Base-by-base conservation (phyloP, 2,329 filamentous ascomycete species). In the Penicillium sp. region DNA sequence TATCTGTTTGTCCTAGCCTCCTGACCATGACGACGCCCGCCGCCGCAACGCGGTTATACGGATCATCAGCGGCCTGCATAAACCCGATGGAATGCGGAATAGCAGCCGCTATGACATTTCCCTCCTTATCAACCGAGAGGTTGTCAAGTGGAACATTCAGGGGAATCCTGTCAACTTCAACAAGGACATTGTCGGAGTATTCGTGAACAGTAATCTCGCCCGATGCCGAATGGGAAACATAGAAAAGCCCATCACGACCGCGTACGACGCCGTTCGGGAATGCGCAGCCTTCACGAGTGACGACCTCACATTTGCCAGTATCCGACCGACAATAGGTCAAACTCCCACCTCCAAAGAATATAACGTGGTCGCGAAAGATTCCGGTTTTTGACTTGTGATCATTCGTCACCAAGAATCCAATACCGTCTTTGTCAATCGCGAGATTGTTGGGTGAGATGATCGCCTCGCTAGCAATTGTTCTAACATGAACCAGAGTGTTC, bases 391-490 rank as follows among this genome's bases (percentile, higher is more conserved):
- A 52, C 40, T 68, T 70, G 35, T 76, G 72, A 46, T 75, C 74
- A 59, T 77, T 77, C 3, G 74, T 73, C 46, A 76, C 69, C n/a
- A 74, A 63, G 54, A 77, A 75, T 1, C 68, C 68, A 35, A 61
- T 11, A 40, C 75, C 65, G 53, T 73, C 70, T 13, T 59, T 65
- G 1, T 70, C 66, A 59, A 74, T 72, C 6, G 72, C 70, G n/a
- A 76, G 58, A 19, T 69, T 65, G 60, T 78, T 78, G 9, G 75
- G 72, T 1, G 75, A 71, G n/a, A 70, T 54, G 43, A 77, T 73
- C 16, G 66, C 60, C 14, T 70, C 63, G 39, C 70, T 64, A 18
- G 61, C 40, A 41, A 72, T 71, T 2, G 74, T 76, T 40, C 69
- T 69, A 10, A 75, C 63, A 59, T 77, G 70, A 22, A 60, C 60